These are phyloP conservation scores for Sequoiadendron giganteum DNA, from an alignment of 75 land plant genomes.

Conservation along the genomic window DNA sequence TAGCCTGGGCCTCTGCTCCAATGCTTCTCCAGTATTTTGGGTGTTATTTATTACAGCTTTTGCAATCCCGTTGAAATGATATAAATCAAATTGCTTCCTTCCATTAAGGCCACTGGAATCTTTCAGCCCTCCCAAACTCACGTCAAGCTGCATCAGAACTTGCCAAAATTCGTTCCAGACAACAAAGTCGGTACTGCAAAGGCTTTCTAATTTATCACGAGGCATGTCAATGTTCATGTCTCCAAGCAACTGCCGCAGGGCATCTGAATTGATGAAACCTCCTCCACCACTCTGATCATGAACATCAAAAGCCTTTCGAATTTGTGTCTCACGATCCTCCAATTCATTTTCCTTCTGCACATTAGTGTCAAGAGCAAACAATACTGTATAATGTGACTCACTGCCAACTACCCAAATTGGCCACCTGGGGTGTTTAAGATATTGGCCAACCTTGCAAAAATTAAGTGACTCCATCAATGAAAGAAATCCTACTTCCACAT, in stretches of 20 bases:
- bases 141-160: slow-evolving; percentile 76
- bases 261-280: slow-evolving; percentile 85
- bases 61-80: slow-evolving; percentile 98
- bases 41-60: slow-evolving; percentile 67
- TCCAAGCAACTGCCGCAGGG: slow-evolving; percentile 68
- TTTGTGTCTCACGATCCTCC: slow-evolving; percentile 71
- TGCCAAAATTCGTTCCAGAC: slow-evolving; percentile 99
- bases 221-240: slow-evolving; percentile 74
- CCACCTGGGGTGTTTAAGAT: slow-evolving; percentile 87
- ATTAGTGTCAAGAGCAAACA: slow-evolving; percentile 71
- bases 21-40: slow-evolving; percentile 38
- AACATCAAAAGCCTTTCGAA: slow-evolving; percentile 82
- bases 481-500: slow-evolving; percentile 93
- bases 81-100: slow-evolving; percentile 79
- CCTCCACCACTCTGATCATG: slow-evolving; percentile 99
- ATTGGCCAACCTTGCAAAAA: slow-evolving; percentile 89
- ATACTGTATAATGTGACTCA: slow-evolving; percentile 94
- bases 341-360: slow-evolving; percentile 95
- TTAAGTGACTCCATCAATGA: slow-evolving; percentile 85
- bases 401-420: slow-evolving; percentile 99
- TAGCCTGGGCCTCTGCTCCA: slow-evolving; percentile 79
- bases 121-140: slow-evolving; percentile 76
- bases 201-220: slow-evolving; percentile 56
- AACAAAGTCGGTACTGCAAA: slow-evolving; percentile 70
- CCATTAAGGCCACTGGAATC: slow-evolving; percentile 73